These are phyloP conservation scores for Phaffomyces thermotolerans DNA, from an alignment of 805 yeast genomes.

Conservation along the genomic window DNA sequence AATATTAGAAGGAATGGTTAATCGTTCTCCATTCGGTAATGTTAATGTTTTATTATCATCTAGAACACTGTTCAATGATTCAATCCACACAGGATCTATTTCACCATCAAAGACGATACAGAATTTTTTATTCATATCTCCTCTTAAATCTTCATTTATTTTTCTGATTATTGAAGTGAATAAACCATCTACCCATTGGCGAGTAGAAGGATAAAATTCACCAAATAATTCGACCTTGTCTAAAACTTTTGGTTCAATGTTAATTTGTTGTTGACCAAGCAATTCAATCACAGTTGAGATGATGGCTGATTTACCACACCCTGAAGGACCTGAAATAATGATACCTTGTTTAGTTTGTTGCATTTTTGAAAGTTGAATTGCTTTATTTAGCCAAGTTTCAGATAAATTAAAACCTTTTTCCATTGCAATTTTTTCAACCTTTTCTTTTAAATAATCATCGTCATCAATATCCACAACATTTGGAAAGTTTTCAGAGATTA, in stretches of 20 bases:
- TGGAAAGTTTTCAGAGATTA: constrained; percentile 24
- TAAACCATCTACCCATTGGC: constrained; percentile 92
- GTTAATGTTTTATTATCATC: constrained; percentile 83
- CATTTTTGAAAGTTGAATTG: constrained; percentile 54
- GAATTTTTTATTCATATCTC: constrained; percentile 45
- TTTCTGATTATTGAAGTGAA: constrained; percentile 61
- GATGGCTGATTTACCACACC: constrained; percentile 62
- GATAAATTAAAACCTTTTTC: constrained; percentile 28
- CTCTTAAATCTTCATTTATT: constrained; percentile 46
- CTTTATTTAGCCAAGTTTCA: constrained; percentile 44
- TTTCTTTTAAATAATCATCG: constrained; percentile 21
- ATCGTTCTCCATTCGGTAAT: constrained; percentile 83
- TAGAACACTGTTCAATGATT: constrained; percentile 78
- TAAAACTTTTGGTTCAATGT: constrained; percentile 71
- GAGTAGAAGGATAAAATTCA: constrained; percentile 57
- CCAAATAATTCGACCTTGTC: constrained; percentile 67
- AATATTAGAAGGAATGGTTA: constrained; percentile 57
- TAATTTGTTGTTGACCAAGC: constrained; percentile 28
- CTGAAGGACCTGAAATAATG: constrained; percentile 72
- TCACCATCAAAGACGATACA: constrained; percentile 93
- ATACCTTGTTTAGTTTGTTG: constrained; percentile 66
- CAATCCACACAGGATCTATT: constrained; percentile 91
- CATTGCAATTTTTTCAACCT: constrained; percentile 24
- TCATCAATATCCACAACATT: constrained; percentile 18
- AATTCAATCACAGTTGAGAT: constrained; percentile 45